phyloP scores from a whole-genome alignment of 305 asterid genomes.

The Solanum chacoense region DNA sequence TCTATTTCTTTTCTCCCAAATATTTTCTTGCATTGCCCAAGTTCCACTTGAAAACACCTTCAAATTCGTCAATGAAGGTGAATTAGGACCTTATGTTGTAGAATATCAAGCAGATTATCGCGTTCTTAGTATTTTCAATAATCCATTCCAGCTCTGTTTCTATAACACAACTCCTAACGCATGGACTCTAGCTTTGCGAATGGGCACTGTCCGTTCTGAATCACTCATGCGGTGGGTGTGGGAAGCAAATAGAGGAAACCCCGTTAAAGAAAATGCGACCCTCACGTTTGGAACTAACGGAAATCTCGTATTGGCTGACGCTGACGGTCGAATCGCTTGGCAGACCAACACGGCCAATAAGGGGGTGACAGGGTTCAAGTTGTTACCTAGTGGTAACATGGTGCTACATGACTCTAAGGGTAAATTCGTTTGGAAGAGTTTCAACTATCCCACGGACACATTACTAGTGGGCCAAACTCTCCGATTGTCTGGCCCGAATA shows the following conservation, averaged over 20 bases:
- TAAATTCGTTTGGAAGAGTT: conserved; percentile 23
- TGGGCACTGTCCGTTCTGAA: conserved; percentile 20
- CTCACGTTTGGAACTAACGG: conserved; percentile 14
- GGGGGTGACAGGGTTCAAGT: conserved; percentile 18
- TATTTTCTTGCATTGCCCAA: conserved; percentile 2
- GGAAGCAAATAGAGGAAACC: conserved; percentile 28
- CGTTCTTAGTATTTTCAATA: not conserved
- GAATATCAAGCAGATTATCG: conserved; percentile 24
- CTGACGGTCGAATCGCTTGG: conserved; percentile 19
- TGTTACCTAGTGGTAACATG: conserved; percentile 22
- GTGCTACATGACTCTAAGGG: conserved; percentile 20
- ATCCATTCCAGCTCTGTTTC: conserved; percentile 25
- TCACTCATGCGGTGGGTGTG: conserved; percentile 29
- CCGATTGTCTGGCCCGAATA: conserved; percentile 5
- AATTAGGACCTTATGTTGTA: conserved; percentile 17
- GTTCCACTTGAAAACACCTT: conserved; percentile 27
- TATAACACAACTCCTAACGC: conserved; percentile 34
- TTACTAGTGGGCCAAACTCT: conserved; percentile 20
- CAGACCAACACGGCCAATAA: conserved; percentile 27
- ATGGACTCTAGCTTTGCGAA: conserved; percentile 27
- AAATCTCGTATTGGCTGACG: conserved; percentile 22
- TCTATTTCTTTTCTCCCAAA: conserved; percentile 1
- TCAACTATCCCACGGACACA: conserved; percentile 22
- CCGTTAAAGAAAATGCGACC: conserved; percentile 20
- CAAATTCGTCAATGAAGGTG: conserved; percentile 20